A percentile compares a stretch with the other conserved stretches of the same genome.
Evolutionary conservation across 1,139 yeast species (phyloP).

Genomic region (Meyerozyma carpophila): DNA sequence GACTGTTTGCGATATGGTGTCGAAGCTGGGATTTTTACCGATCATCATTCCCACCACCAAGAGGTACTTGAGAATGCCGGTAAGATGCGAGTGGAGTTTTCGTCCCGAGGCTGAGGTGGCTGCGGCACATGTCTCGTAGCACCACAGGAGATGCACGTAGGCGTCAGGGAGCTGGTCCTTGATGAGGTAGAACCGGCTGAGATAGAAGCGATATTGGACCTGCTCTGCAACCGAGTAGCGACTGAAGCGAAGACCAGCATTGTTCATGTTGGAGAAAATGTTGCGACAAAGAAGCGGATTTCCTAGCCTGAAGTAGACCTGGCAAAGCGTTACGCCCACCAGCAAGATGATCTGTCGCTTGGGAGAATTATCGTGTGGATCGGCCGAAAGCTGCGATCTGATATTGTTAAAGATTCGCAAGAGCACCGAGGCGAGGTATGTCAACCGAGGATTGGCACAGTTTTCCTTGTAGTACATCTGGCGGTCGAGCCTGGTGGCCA

Average conservation of each 20-base stretch:
- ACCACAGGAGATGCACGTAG: slow-evolving; percentile 58
- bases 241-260: slow-evolving; percentile 44
- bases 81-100: slow-evolving; percentile 22
- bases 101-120: slow-evolving; percentile 4
- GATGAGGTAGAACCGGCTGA: slow-evolving; percentile 61
- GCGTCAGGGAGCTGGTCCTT: slow-evolving; percentile 55
- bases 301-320: slow-evolving; percentile 54
- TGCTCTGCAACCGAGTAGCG: slow-evolving; percentile 47
- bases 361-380: slow-evolving; percentile 25
- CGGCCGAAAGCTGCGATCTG: slow-evolving; percentile 48
- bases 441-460: slow-evolving; percentile 42
- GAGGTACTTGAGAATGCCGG: slow-evolving; percentile 44
- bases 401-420: slow-evolving; percentile 60
- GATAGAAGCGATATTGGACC: slow-evolving; percentile 61
- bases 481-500: slow-evolving; percentile 46
- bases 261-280: slow-evolving; percentile 69
- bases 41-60: slow-evolving; percentile 53
- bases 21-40: slow-evolving; percentile 44
- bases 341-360: slow-evolving; percentile 51
- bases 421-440: slow-evolving; percentile 52
- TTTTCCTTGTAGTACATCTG: slow-evolving; percentile 37
- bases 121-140: slow-evolving; percentile 42
- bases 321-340: slow-evolving; percentile 55
- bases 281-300: slow-evolving; percentile 69
- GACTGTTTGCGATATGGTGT: slow-evolving; percentile 12